Evolutionary conservation across 129 eudicot species (phyloP), one percentile per base, ranked within the genome.

Genomic region (Rutidosis leptorrhynchoides): DNA sequence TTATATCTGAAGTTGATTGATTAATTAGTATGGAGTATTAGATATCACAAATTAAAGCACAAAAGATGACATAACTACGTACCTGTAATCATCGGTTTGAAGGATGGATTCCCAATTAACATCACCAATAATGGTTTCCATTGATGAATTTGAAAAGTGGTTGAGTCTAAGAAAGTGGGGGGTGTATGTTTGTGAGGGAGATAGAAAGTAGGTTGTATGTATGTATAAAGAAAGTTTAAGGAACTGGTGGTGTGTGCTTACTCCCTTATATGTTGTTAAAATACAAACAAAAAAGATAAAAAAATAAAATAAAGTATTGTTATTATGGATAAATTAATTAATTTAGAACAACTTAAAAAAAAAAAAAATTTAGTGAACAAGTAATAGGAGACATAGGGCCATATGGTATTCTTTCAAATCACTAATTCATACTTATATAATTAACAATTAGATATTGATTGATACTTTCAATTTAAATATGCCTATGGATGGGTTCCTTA

Each of bases 61-160:
- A 11, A 46, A 58, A 61, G 16, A 45, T 45, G 6, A 17, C 5
- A 23, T 4, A 22, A 3, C 0, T 21, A 35, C 3, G 2, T 58
- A 68, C 79, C 79, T 67, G 30, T 26, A 59, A 59, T 59, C 68
- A 3, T 75, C 49, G 24, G 40, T 26, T 33, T 59, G 79, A 26
- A 46, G 69, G 55, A 75, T 32, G 64, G 63, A 25, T 32, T 75
- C 79, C 79, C 79, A 75, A 22, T 75, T 53, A 40, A 61, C 42
- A 23, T 72, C 70, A 19, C 28, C 63, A 37, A 12, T 35, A 9
- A 16, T 17, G 63, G 62, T 61, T 19, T 74, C 79, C 79, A 74
- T 67, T 60, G 40, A 40, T 53, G 45, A 52, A 8, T 61, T 23
- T 11, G 40, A 19, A 5, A 29, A 62, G 62, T 23, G 69, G 53